Percentiles rank a stretch among this genome's conserved stretches.
Evolutionary conservation across 2,329 filamentous ascomycete genomes (phyloP).

Genomic region (Cryphonectria carpinicola): DNA sequence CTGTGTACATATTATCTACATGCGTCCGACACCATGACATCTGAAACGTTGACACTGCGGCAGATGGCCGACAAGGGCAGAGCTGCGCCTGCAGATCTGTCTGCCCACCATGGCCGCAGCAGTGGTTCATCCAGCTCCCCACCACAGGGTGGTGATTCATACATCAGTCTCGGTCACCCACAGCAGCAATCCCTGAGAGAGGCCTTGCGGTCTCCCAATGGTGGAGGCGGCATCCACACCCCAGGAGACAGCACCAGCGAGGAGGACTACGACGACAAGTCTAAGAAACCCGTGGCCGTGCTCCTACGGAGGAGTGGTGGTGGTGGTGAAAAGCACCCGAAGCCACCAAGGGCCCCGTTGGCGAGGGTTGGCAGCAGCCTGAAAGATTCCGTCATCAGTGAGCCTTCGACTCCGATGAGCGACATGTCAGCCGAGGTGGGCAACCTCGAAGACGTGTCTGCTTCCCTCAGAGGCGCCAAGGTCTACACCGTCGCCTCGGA

Average conservation of each 20-base stretch:
- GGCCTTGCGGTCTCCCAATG: constrained; percentile 27
- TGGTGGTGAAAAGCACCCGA: constrained; percentile 29
- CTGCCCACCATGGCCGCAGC: background rate
- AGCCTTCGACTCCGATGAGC: constrained; percentile 23
- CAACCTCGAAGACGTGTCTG: constrained; percentile 26
- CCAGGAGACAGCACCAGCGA: constrained; percentile 48
- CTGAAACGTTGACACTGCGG: constrained; percentile 4
- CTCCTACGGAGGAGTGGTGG: constrained; percentile 32
- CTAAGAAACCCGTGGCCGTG: constrained; percentile 31
- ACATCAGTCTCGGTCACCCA: constrained; percentile 8
- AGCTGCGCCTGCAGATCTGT: constrained; percentile 15
- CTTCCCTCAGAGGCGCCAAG: constrained; percentile 25
- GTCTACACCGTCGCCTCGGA: constrained; percentile 37
- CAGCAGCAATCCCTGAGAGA: constrained; percentile 32
- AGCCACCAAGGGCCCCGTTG: constrained; percentile 17
- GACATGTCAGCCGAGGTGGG: constrained; percentile 22
- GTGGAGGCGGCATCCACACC: constrained; percentile 27
- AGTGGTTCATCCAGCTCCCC: background rate
- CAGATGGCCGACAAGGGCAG: constrained; percentile 24
- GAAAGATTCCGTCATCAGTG: constrained; percentile 15
- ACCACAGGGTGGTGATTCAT: constrained; percentile 7
- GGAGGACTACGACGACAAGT: constrained; percentile 49
- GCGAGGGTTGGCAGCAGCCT: constrained; percentile 31
- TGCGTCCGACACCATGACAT: background rate
- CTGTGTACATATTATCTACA: background rate